Conservation (phyloP, 306 rosid genomes). For the Cicer pinnatifidum region DNA sequence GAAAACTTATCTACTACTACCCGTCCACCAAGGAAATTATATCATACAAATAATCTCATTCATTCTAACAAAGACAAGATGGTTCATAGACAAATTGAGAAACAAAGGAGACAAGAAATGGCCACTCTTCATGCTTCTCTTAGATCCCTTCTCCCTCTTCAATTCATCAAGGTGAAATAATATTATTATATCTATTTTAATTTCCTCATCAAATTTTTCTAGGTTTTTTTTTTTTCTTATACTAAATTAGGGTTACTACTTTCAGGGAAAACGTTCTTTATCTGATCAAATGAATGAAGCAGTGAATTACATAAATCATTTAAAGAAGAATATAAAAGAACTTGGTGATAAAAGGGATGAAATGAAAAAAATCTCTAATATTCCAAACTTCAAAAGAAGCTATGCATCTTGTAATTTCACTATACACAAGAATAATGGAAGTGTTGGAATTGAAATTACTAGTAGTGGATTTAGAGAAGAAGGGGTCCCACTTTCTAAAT, state of each 20-base stretch:
- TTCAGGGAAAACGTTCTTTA: conserved; percentile 78
- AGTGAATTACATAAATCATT: conserved; percentile 61
- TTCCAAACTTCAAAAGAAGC: conserved; percentile 1
- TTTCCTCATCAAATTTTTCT: not conserved
- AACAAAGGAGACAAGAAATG: conserved; percentile 78
- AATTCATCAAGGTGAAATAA: conserved; percentile 53
- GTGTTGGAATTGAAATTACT: conserved; percentile 50
- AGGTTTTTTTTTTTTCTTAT: not conserved
- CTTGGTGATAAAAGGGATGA: conserved; percentile 52
- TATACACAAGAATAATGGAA: conserved; percentile 47
- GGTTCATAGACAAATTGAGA: conserved; percentile 69
- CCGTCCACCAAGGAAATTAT: conserved; percentile 7
- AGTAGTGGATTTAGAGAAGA: conserved; percentile 41
- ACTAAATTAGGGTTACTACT: conserved; percentile 3
- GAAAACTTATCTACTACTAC: conserved; percentile 6
- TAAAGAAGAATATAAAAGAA: conserved; percentile 54
- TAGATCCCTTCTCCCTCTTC: conserved; percentile 63
- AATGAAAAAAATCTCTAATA: conserved; percentile 40
- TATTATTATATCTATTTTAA: not conserved
- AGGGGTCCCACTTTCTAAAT: conserved; percentile 45
- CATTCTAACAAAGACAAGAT: not conserved
- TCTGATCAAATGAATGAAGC: conserved; percentile 66
- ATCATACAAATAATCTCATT: not conserved
- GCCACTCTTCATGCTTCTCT: conserved; percentile 62
- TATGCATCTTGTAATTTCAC: conserved; percentile 29